A percentile compares a stretch with the other conserved stretches of the same genome.
Evolutionary conservation across 805 yeast genomes (phyloP).

Genomic region (Wickerhamomyces canadensis): DNA sequence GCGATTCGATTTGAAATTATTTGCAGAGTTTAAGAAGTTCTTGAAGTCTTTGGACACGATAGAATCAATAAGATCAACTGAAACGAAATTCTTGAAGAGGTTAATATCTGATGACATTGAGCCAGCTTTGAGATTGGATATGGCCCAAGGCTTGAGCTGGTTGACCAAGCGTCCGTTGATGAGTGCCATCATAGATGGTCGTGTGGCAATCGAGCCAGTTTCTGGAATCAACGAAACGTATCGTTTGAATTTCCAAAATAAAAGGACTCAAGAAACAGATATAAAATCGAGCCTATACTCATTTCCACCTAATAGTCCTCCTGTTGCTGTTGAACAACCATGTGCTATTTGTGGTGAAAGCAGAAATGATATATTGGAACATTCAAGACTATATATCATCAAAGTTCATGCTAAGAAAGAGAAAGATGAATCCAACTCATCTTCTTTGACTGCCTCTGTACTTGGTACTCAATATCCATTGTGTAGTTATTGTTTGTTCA

Average conservation of each 20-base stretch:
- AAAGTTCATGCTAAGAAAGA: constrained; percentile 35
- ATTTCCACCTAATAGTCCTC: constrained; percentile 46
- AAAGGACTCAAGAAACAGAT: constrained; percentile 14
- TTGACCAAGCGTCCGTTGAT: constrained; percentile 57
- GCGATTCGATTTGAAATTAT: constrained; percentile 36
- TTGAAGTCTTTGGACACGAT: constrained; percentile 28
- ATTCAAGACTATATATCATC: constrained; percentile 70
- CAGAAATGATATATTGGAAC: constrained; percentile 64
- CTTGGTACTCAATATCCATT: constrained; percentile 52
- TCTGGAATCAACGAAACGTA: constrained; percentile 76
- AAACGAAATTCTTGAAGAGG: constrained; percentile 51
- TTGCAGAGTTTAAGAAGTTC: constrained; percentile 34
- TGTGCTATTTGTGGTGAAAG: constrained; percentile 85
- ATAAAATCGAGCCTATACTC: constrained; percentile 34
- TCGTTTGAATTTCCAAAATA: constrained; percentile 31
- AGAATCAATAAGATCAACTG: constrained; percentile 33
- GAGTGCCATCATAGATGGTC: constrained; percentile 68
- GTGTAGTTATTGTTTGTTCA: constrained; percentile 76
- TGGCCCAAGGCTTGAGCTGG: constrained; percentile 60
- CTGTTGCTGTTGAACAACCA: constrained; percentile 68
- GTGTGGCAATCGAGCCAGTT: constrained; percentile 80
- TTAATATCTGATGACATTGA: constrained; percentile 76
- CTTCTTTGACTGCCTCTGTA: constrained; percentile 13
- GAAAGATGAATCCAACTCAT: constrained; percentile 8
- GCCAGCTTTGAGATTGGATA: constrained; percentile 58